phyloP scores from a whole-genome alignment of 2,329 filamentous ascomycete species.

The Colletotrichum abscissum region DNA sequence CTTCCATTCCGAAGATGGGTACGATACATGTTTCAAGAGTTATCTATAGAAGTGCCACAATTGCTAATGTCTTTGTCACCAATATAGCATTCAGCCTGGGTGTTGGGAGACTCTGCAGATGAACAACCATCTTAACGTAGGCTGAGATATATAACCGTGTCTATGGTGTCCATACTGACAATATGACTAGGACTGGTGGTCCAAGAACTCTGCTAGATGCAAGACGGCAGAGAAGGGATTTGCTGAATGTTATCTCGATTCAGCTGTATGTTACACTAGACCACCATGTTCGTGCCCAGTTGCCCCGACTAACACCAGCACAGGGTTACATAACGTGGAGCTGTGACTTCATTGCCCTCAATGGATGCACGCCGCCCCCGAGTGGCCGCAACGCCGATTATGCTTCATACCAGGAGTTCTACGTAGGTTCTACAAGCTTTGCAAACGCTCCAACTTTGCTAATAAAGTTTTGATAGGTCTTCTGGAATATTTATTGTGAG shows the following conservation, averaged over 20 bases:
- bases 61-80: neutral
- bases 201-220: constrained; percentile 13
- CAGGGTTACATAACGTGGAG: constrained; percentile 19
- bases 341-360: constrained; percentile 16
- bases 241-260: constrained; percentile 11
- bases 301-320: neutral
- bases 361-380: constrained; percentile 14
- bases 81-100: neutral
- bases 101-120: neutral
- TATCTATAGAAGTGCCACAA: neutral
- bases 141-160: neutral
- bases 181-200: constrained; percentile 14
- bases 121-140: constrained; percentile 1
- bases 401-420: constrained; percentile 9
- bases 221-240: neutral
- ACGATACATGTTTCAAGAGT: neutral
- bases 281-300: neutral
- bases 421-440: neutral
- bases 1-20: neutral
- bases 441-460: neutral
- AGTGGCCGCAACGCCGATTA: constrained; percentile 6
- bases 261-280: neutral
- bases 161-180: neutral
- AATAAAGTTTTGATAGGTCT: neutral
- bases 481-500: constrained; percentile 24